Evolutionary conservation across 2,329 filamentous ascomycete species (phyloP).

Genomic region (Bipolaris gigantea): DNA sequence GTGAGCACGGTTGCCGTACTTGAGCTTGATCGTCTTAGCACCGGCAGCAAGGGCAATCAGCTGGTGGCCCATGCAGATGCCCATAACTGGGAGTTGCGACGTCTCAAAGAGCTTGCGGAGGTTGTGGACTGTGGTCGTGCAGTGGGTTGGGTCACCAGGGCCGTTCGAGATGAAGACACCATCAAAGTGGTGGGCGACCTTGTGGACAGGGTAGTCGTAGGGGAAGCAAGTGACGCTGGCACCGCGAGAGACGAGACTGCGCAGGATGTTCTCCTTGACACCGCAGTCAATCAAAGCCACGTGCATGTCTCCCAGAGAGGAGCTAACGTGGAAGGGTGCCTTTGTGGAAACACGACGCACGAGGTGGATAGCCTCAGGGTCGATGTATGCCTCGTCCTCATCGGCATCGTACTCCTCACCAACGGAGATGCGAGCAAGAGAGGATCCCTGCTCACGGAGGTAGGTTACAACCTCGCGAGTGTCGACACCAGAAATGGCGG

Average conservation of each 20-base stretch:
- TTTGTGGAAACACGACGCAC: slow-evolving; percentile 97
- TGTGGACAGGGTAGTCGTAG: slow-evolving; percentile 96
- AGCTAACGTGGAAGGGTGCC: slow-evolving; percentile 92
- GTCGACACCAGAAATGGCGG: slow-evolving; percentile 94
- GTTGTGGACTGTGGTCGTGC: slow-evolving; percentile 91
- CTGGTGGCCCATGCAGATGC: slow-evolving; percentile 97
- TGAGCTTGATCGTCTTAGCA: slow-evolving; percentile 91
- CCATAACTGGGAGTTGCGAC: slow-evolving; percentile 91
- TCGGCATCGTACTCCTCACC: slow-evolving; percentile 98
- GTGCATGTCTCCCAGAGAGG: slow-evolving; percentile 80
- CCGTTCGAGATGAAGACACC: slow-evolving; percentile 99
- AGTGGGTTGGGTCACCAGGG: slow-evolving; percentile 96
- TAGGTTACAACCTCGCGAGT: slow-evolving; percentile 95
- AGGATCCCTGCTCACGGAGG: slow-evolving; percentile 94
- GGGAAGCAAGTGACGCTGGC: slow-evolving; percentile 93
- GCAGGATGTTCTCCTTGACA: slow-evolving; percentile 99
- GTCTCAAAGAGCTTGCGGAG: slow-evolving; percentile 87
- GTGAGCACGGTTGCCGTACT: slow-evolving; percentile 98
- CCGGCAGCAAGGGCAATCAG: slow-evolving; percentile 87
- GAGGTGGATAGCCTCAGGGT: slow-evolving; percentile 94
- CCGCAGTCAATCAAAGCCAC: slow-evolving; percentile 96
- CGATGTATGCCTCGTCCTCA: slow-evolving; percentile 93
- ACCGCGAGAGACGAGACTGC: slow-evolving; percentile 87
- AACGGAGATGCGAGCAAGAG: slow-evolving; percentile 88
- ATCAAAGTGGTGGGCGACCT: slow-evolving; percentile 96